Percentiles rank a stretch among this genome's conserved stretches.
These are phyloP conservation scores for Guyanaporus albipodus DNA, from an alignment of 768 basidiomycete species.

Conservation along the genomic window DNA sequence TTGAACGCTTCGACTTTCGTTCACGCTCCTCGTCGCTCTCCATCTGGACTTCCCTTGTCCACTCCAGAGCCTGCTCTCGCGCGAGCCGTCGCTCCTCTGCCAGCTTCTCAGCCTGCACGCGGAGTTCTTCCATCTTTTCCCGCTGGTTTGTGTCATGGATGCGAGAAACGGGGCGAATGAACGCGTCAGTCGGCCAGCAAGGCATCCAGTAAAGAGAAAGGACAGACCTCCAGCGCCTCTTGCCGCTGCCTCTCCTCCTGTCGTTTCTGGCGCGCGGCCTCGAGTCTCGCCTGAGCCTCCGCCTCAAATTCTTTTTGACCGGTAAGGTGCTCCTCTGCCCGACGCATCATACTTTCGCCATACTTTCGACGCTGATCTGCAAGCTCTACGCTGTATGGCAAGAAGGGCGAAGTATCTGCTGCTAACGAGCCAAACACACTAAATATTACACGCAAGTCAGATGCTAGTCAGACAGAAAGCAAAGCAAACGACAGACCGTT, in stretches of 20 bases:
- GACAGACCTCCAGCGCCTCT: constrained; percentile 62
- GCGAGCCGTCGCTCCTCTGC: constrained; percentile 73
- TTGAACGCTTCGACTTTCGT: constrained; percentile 51
- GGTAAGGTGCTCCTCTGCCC: constrained; percentile 73
- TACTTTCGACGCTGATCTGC: constrained; percentile 89
- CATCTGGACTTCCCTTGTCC: constrained; percentile 64
- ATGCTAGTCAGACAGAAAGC: neutral
- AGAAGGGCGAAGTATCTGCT: constrained; percentile 56
- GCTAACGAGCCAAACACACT: constrained; percentile 86
- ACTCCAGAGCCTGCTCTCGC: constrained; percentile 75
- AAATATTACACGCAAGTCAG: constrained; percentile 1
- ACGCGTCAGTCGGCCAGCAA: neutral
- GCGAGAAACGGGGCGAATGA: neutral
- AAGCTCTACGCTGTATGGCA: constrained; percentile 84
- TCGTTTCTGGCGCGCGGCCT: constrained; percentile 70
- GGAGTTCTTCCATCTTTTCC: constrained; percentile 57
- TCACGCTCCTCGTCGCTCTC: constrained; percentile 80
- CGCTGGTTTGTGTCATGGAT: constrained; percentile 37
- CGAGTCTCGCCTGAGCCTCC: constrained; percentile 68
- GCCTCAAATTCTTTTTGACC: constrained; percentile 69
- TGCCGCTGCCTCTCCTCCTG: constrained; percentile 72
- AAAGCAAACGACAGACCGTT: constrained; percentile 72
- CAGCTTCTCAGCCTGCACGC: constrained; percentile 70
- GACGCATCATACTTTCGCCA: constrained; percentile 80
- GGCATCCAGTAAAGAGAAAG: neutral